phyloP scores from a whole-genome alignment of 805 yeast genomes.

The Komagataella phaffii region DNA sequence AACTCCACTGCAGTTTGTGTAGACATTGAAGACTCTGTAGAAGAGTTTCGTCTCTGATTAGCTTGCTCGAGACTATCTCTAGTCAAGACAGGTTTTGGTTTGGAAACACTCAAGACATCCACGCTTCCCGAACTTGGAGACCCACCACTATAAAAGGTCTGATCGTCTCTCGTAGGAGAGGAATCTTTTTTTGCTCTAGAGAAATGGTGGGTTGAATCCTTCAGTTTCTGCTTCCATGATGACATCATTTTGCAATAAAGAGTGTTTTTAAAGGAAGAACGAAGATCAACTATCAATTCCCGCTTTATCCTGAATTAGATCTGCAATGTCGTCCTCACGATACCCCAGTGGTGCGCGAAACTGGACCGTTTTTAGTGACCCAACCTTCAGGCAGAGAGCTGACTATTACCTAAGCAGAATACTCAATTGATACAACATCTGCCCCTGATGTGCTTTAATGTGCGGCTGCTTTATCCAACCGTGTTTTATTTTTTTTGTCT shows the following conservation, averaged over 20 bases:
- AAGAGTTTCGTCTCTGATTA: background rate
- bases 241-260: constrained; percentile 2
- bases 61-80: background rate
- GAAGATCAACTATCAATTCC: background rate
- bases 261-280: background rate
- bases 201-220: constrained; percentile 2
- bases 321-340: background rate
- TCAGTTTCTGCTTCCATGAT: constrained; percentile 3
- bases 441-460: background rate
- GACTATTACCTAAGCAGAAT: background rate
- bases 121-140: background rate
- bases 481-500: background rate
- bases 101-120: background rate
- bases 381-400: too few relatives aligned
- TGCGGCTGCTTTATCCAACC: background rate
- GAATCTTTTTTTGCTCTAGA: background rate
- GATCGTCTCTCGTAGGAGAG: background rate
- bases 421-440: background rate
- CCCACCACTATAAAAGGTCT: background rate
- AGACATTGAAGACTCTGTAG: background rate
- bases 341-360: background rate
- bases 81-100: background rate
- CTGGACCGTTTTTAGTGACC: background rate
- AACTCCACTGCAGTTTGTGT: background rate
- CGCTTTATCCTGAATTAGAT: background rate